A percentile compares a stretch with the other conserved stretches of the same genome.
Conservation (phyloP, 768 basidiomycete genomes). For the Kwoniella heveanensis region DNA sequence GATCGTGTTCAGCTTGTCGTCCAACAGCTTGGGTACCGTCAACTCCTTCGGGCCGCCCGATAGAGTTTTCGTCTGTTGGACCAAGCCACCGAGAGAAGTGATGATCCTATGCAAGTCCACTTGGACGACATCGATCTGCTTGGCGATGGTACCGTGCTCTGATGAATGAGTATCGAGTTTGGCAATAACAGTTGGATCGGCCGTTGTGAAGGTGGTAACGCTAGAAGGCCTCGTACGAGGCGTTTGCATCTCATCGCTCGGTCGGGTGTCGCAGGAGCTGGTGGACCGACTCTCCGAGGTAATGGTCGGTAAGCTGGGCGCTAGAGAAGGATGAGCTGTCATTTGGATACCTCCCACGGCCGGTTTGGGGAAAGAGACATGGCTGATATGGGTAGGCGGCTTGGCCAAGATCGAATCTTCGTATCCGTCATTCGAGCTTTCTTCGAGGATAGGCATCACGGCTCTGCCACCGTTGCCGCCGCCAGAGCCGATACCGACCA, state of each 20-base stretch:
- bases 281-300: constrained; percentile 18
- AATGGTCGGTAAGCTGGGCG: constrained; percentile 12
- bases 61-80: neutral
- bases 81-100: constrained; percentile 19
- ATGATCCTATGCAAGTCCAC: constrained; percentile 32
- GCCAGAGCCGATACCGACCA: constrained; percentile 3
- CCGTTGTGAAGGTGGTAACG: constrained; percentile 12
- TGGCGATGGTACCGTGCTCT: constrained; percentile 30
- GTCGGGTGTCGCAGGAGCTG: constrained; percentile 21
- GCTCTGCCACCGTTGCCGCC: neutral
- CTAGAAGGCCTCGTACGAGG: constrained; percentile 26
- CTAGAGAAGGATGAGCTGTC: constrained; percentile 4
- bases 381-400: constrained; percentile 43
- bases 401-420: constrained; percentile 8
- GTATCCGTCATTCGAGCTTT: constrained; percentile 9
- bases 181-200: constrained; percentile 35
- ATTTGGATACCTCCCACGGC: constrained; percentile 32
- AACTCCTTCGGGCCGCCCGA: constrained; percentile 1
- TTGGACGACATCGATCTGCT: constrained; percentile 38
- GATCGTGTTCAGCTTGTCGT: constrained; percentile 36
- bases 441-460: constrained; percentile 26
- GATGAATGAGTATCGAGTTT: constrained; percentile 37
- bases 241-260: constrained; percentile 20
- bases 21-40: constrained; percentile 12
- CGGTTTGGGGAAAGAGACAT: constrained; percentile 49